Evolutionary conservation across 2,329 filamentous ascomycete genomes (phyloP), one percentile per base, ranked within the genome.

Genomic region (Monosporascus sp.): DNA sequence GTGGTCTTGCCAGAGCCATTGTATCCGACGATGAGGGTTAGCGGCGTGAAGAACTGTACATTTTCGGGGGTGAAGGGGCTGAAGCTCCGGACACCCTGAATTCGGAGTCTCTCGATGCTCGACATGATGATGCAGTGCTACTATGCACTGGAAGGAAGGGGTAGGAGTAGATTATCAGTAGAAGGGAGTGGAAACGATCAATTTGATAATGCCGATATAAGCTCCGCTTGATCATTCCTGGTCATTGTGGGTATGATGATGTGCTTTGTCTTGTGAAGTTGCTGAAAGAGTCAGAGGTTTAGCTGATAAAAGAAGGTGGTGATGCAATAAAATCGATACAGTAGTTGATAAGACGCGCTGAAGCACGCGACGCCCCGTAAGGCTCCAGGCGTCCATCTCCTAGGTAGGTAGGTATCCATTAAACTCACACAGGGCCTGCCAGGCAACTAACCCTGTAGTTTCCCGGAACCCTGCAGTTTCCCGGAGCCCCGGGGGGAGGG

Each of bases 1-100:
- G 94, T 97, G 9, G 94, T 99, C 76, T 99, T 99, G 57, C 94
- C 94, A 1, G 93, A 97, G 52, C 94, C 94, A 75, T 99, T 99
- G 72, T 91, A 90, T 54, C 94, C 94, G 54, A 99, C 95, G 62
- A 99, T 99, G 57, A 99, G 81, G 14, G 94, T 99, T 53, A 99
- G 80, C 25, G 94, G 95, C 1, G 89, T 88, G 60, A 91, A 86
- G 70, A 99, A 97, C 62, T 88, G 81, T 57, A 97, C 96, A 38
- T 82, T 87, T 72, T 97, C 89, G 59, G 81, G 81, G 55, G 80
- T 77, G 44, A 79, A 78, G 59, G 89, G 87, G 70, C 88, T 88
- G 70, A 97, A 97, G 53, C 93, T 97, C 62, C 93, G 90, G 61
- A 83, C 72, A 60, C 91, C 93, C 67, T 85, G 75, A 58, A 97